Base-by-base conservation (phyloP, 2,329 filamentous ascomycete genomes). In the Trichoderma sp. region DNA sequence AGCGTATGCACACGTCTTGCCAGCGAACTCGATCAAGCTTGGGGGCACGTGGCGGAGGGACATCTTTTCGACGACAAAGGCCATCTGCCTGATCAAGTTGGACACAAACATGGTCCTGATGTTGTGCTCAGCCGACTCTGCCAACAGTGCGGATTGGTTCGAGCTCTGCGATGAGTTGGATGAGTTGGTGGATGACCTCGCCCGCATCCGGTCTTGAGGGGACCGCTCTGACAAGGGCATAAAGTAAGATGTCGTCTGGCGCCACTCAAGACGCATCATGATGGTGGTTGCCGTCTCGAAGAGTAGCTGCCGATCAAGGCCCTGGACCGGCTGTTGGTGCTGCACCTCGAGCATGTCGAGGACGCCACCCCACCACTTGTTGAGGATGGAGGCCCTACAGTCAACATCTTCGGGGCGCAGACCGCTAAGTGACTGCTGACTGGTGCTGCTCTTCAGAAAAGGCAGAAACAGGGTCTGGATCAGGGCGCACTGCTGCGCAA, bases 221-320 rank as follows among this genome's bases (percentile, higher is more conserved):
- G 80, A 82, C 56, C 88, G 86, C 50, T 89, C 85, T 13, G 79
- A 80, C 32, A 92, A 78, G 0, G 90, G 87, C 67, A 87, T 86
- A 74, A 91, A 90, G 22, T 85, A 87, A 4, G 88, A 88, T 0
- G 90, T 91, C 29, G 89, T 86, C 64, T 90, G 84, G 70, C 92
- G 88, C 94, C 94, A 97, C 80, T 97, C 94, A 0, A 90, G 89
- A 56, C 94, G 87, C 78, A 91, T 90, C 93, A 97, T 97, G 75
- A 97, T 88, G 64, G 90, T 87, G 58, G 90, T 89, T 25, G 92
- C 85, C 5, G 89, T 91, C 75, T 97, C 93, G 35, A 97, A 84
- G 52, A 97, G 87, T 3, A 89, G 86, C 0, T 93, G 92, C 35
- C 93, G 85, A 74, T 97, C 94, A n/a, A 92, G 90, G 12, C 92